A percentile compares a stretch with the other conserved stretches of the same genome.
These are phyloP conservation scores for Colletotrichum euphorbiae DNA, from an alignment of 2,329 filamentous ascomycete genomes.

Conservation along the genomic window DNA sequence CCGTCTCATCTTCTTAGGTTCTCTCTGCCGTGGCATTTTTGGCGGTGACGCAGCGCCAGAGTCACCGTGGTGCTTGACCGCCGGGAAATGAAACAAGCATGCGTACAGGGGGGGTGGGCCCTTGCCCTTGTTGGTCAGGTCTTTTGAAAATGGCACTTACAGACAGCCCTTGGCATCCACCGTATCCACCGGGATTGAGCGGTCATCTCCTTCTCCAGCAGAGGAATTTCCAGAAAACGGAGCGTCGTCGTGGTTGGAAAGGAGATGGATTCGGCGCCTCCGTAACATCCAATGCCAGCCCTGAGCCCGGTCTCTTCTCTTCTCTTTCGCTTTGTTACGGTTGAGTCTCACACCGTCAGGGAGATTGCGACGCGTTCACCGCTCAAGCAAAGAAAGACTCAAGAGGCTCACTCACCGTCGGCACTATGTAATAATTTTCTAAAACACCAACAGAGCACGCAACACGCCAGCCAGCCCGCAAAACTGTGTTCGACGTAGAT, in stretches of 20 bases:
- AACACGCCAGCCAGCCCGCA: not conserved
- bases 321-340: slow-evolving; percentile 20
- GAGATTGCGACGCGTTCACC: slow-evolving; percentile 37
- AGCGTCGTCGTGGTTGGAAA: not conserved
- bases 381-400: slow-evolving; percentile 12
- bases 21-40: too few relatives aligned
- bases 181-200: slow-evolving; percentile 10
- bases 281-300: not conserved
- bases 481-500: not conserved
- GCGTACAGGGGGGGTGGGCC: slow-evolving; percentile 10
- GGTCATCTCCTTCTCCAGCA: not conserved
- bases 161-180: not conserved
- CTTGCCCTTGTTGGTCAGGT: not conserved
- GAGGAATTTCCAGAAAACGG: slow-evolving; percentile 16
- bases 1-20: not conserved
- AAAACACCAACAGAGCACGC: not conserved
- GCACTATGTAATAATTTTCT: too few relatives aligned
- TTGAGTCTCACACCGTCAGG: slow-evolving; percentile 37
- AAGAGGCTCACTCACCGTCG: not conserved
- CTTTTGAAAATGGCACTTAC: too few relatives aligned
- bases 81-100: slow-evolving; percentile 42
- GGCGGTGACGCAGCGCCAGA: slow-evolving; percentile 41
- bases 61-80: slow-evolving; percentile 40
- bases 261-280: slow-evolving; percentile 28
- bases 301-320: not conserved